Base-by-base conservation (phyloP, 176 grass and related monocot species). In the Hordeum marinum region DNA sequence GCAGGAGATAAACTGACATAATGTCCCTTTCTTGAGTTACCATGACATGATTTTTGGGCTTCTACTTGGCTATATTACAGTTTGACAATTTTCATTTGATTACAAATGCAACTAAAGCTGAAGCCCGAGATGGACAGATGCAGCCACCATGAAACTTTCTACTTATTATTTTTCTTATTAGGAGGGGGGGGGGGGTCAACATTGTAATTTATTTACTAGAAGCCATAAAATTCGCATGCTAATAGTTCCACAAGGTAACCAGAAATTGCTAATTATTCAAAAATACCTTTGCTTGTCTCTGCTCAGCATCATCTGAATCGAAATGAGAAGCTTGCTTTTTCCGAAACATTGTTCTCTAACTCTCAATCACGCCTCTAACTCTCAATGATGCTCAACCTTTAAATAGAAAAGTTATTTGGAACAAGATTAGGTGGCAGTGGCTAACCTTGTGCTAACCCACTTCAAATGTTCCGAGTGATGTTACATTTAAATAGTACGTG, bases 341-440 rank as follows among this genome's bases (percentile, higher is more conserved):
- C 72, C 91, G 75, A 83, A 93, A 94, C 94, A 97, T 97, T 97
- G 84, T 64, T 85, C 82, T 27, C 70, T 17, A 82, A 83, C 46
- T 78, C 21, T 78, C 21, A 54, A 4, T 31, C n/a, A n/a, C n/a
- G n/a, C n/a, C 82, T 27, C 70, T 17, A 82, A 83, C 46, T 78
- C 21, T 78, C 21, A 54, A 4, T 31, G 79, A 41, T 24, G n/a
- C 25, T 78, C 82, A 87, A 80, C 23, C 80, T 50, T 87, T 52
- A 90, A 83, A 80, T 2, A 8, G 50, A 50, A 45, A 37, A 46
- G 4, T 0, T 17, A 27, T 46, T 82, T 68, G 35, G 54, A 12
- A 45, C 1, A 76, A 48, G 23, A 69, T 14, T 52, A 37, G 55
- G 7, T 2, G 61, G 52, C 15, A 7, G 48, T 32, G 43, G 43